phyloP scores from a whole-genome alignment of 768 basidiomycete genomes.

The Auriscalpium vulgare region DNA sequence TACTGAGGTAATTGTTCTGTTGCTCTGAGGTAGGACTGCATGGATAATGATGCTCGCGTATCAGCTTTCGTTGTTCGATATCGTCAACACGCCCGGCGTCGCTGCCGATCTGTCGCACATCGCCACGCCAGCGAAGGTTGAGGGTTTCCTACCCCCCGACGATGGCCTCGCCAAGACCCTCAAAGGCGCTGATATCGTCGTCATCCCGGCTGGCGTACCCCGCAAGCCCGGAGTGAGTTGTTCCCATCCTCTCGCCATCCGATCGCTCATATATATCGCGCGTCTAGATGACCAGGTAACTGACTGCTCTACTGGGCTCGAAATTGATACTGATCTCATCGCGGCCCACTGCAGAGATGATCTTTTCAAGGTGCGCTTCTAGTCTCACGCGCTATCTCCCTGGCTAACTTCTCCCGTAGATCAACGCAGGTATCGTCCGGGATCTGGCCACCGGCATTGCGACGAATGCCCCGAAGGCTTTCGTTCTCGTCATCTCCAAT shows the following conservation, averaged over 20 bases:
- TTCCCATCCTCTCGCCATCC: not conserved
- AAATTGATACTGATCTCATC: constrained; percentile 6
- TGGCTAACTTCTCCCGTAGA: constrained; percentile 38
- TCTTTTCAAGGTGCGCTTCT: constrained; percentile 73
- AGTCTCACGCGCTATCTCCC: not conserved
- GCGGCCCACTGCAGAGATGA: constrained; percentile 59
- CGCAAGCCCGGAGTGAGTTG: constrained; percentile 83
- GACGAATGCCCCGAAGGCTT: constrained; percentile 75
- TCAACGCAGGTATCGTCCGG: constrained; percentile 95
- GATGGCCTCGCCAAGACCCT: constrained; percentile 80
- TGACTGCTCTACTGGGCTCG: not conserved
- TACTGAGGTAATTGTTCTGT: constrained; percentile 46
- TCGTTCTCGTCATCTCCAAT: constrained; percentile 95
- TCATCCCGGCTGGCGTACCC: constrained; percentile 96
- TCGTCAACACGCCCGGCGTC: constrained; percentile 96
- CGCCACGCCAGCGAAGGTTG: constrained; percentile 77
- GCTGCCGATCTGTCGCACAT: constrained; percentile 94
- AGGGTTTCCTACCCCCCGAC: constrained; percentile 72
- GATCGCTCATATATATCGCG: constrained; percentile 1
- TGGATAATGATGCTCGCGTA: not conserved
- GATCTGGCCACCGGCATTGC: constrained; percentile 91
- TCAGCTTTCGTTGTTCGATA: constrained; percentile 88
- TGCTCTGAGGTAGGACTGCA: not conserved
- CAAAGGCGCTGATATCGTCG: constrained; percentile 79
- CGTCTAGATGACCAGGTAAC: constrained; percentile 44